A percentile compares a stretch with the other conserved stretches of the same genome.
Evolutionary conservation across 2,329 filamentous ascomycete species (phyloP).

Genomic region (Canariomyces notabilis): DNA sequence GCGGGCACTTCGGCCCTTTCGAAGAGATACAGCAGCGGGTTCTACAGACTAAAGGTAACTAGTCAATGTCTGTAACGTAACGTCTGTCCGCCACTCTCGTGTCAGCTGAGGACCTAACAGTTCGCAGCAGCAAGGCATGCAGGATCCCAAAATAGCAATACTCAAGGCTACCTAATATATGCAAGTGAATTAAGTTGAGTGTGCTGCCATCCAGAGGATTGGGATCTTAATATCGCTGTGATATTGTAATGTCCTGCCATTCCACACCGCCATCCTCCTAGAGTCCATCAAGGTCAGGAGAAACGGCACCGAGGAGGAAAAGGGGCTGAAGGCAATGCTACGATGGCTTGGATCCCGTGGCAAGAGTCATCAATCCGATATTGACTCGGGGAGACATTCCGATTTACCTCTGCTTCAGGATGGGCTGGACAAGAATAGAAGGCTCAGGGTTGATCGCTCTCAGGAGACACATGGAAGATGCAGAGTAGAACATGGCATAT

Average conservation of each 20-base stretch:
- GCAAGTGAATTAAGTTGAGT: neutral
- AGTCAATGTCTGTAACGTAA: neutral
- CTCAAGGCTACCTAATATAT: neutral
- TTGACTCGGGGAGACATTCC: neutral
- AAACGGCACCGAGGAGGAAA: neutral
- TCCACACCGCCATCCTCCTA: neutral
- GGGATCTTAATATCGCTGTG: neutral
- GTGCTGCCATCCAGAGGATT: neutral
- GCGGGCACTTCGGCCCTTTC: no score
- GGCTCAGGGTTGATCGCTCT: neutral
- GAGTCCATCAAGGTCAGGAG: neutral
- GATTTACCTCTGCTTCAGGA: neutral
- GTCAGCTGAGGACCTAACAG: neutral
- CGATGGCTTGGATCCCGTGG: neutral
- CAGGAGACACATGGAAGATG: neutral
- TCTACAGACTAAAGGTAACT: neutral
- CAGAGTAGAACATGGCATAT: neutral
- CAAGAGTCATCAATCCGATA: neutral
- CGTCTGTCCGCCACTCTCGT: neutral
- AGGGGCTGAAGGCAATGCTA: neutral
- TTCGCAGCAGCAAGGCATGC: neutral
- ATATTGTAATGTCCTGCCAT: neutral
- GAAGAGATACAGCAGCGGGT: neutral
- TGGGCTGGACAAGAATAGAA: slow-evolving; percentile 14
- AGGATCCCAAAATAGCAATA: slow-evolving; percentile 9